A percentile compares a stretch with the other conserved stretches of the same genome.
Evolutionary conservation across 352 stramenopile genomes (phyloP).

Genomic region (Phytopythium litorale): DNA sequence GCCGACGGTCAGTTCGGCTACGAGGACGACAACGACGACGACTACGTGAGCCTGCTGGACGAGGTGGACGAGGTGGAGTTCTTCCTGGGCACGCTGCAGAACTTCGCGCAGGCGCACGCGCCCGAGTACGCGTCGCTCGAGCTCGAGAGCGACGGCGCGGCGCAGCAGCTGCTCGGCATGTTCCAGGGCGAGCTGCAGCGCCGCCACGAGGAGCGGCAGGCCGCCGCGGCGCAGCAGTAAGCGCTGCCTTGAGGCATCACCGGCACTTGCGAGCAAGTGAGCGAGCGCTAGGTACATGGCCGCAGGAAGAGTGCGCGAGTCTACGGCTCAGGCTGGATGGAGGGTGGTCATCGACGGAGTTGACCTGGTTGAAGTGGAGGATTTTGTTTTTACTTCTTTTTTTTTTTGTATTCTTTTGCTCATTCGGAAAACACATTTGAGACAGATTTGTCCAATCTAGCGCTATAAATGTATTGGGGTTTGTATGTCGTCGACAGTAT

Average conservation of each 20-base stretch:
- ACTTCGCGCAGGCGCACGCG: conserved; percentile 49
- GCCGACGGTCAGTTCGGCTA: conserved; percentile 67
- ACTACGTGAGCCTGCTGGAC: conserved; percentile 91
- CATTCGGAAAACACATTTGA: not conserved
- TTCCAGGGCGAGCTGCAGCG: conserved; percentile 38
- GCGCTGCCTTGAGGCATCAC: not conserved
- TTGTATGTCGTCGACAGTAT: not conserved
- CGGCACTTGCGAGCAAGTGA: too few species aligned
- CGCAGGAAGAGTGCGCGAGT: too few species aligned
- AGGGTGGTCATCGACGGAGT: too few species aligned
- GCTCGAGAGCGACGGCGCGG: conserved; percentile 52
- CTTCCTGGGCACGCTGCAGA: conserved; percentile 88
- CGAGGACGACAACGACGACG: conserved; percentile 90
- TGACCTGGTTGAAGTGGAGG: conserved; percentile 4
- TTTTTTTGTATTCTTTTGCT: not conserved
- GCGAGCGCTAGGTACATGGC: too few species aligned
- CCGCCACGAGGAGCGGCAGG: conserved; percentile 42
- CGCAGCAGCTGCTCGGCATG: conserved; percentile 52
- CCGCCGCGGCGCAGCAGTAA: conserved; percentile 22
- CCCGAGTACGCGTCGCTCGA: conserved; percentile 57
- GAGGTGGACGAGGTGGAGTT: conserved; percentile 92
- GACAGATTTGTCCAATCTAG: not conserved
- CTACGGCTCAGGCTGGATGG: too few species aligned
- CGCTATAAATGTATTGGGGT: not conserved
- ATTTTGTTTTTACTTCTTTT: not conserved